phyloP scores from a whole-genome alignment of 345 rosid genomes.

The Fremontodendron californicum region DNA sequence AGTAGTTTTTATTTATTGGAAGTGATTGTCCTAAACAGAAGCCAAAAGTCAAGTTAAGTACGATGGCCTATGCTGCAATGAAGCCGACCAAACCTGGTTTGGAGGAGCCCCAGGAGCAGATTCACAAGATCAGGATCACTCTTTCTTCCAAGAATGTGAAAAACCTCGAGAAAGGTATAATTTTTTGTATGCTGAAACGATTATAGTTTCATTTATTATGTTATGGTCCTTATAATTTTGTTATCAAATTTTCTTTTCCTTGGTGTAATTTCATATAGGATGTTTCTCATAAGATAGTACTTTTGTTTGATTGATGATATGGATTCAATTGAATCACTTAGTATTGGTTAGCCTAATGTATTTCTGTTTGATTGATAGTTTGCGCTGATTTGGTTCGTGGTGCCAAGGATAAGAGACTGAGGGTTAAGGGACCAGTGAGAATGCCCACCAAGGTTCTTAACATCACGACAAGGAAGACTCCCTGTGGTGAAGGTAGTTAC shows the following conservation, averaged over 20 bases:
- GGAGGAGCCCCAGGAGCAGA: conserved; percentile 58
- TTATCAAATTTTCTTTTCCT: neutral
- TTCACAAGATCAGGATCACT: conserved; percentile 74
- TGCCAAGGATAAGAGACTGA: conserved; percentile 52
- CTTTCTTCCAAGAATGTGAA: conserved; percentile 72
- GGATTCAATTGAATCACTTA: neutral
- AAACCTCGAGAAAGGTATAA: conserved; percentile 65
- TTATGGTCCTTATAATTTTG: too few species aligned
- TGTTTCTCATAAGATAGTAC: neutral
- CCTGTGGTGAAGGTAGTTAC: conserved; percentile 59
- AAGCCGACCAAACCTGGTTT: conserved; percentile 52
- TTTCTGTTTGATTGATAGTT: conserved; percentile 23
- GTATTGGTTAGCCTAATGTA: neutral
- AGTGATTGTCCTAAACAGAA: neutral
- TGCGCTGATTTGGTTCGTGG: conserved; percentile 57
- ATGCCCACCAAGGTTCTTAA: conserved; percentile 59
- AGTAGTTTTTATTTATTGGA: neutral
- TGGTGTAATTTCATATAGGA: neutral
- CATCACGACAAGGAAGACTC: conserved; percentile 57
- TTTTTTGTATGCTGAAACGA: neutral
- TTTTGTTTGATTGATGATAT: neutral
- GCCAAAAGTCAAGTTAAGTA: neutral
- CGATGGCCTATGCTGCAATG: conserved; percentile 45
- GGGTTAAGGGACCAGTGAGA: conserved; percentile 61
- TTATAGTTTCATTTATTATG: neutral